Conservation (phyloP, 2,329 filamentous ascomycete species). For the Aspergillus ruber region DNA sequence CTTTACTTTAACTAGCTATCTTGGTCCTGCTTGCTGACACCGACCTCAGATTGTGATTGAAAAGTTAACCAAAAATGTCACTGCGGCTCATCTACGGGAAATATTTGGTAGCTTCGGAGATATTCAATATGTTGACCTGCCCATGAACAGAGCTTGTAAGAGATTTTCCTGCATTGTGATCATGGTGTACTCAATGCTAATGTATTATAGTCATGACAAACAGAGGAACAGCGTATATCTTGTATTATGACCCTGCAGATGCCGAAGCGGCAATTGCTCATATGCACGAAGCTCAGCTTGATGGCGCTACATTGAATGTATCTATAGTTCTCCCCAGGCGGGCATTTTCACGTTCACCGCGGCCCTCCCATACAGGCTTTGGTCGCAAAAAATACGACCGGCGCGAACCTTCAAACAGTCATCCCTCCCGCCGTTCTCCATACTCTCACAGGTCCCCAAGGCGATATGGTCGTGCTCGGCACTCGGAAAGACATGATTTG, state of each 20-base stretch:
- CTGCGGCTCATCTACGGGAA: conserved; percentile 77
- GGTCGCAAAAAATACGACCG: conserved; percentile 39
- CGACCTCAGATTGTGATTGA: conserved; percentile 77
- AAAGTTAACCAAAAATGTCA: conserved; percentile 91
- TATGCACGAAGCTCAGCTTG: conserved; percentile 96
- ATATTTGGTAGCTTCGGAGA: conserved; percentile 86
- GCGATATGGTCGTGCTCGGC: conserved; percentile 33
- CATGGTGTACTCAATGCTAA: conserved; percentile 1
- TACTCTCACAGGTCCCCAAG: conserved; percentile 28
- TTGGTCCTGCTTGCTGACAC: neutral
- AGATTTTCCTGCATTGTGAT: neutral
- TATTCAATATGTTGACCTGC: conserved; percentile 82
- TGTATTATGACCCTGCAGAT: conserved; percentile 69
- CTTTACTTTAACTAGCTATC: neutral
- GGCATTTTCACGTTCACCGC: conserved; percentile 75
- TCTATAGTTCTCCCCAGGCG: conserved; percentile 80
- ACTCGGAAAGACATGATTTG: conserved; percentile 44
- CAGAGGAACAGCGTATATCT: conserved; percentile 86
- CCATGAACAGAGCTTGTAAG: conserved; percentile 79
- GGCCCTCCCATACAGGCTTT: conserved; percentile 59
- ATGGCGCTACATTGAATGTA: conserved; percentile 75
- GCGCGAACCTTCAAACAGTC: conserved; percentile 18
- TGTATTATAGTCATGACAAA: conserved; percentile 67
- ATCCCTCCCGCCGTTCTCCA: conserved; percentile 20
- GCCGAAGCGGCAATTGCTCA: conserved; percentile 86